Base-by-base conservation (phyloP, 257 asterid genomes). In the Rhazya stricta region DNA sequence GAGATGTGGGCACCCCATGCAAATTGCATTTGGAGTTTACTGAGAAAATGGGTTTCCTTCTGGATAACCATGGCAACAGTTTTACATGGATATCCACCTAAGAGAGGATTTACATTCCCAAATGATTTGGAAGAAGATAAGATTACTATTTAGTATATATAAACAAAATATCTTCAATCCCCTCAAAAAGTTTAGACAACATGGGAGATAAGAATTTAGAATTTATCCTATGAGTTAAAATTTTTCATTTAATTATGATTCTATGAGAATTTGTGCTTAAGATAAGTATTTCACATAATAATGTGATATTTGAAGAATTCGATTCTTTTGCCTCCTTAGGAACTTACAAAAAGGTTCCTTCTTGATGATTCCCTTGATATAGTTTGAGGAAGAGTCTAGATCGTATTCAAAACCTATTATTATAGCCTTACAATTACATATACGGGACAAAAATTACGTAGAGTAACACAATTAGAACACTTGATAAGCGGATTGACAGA, bases 301-400 rank as follows among this genome's bases (percentile, higher is more conserved):
- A 32, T 37, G 60, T 58, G 69, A 32, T 68, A 67, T 51, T 36
- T 36, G 15, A 41, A 56, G 66, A 67, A 41, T 76, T 27, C 29
- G 79, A 42, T 48, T 66, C 79, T 51, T 67, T 51, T 50, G 74
- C 15, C 15, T 12, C 45, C 73, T 43, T 37, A 29, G 25, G 50
- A 51, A 75, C 63, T 27, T 43, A n/a, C 66, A 65, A 25, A 50
- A 72, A 21, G 32, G 50, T 53, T 72, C 76, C 63, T 50, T 53
- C 36, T 72, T n/a, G 72, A 67, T 25, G 36, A 67, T 67, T 39
- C 54, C 56, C n/a, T n/a, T n/a, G n/a, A n/a, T n/a, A n/a, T n/a
- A n/a, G n/a, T n/a, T n/a, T n/a, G n/a, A n/a, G n/a, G n/a, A n/a
- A n/a, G n/a, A n/a, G n/a, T n/a, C n/a, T n/a, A n/a, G n/a, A n/a